Evolutionary conservation across 208 protist species (phyloP).

Genomic region (Acanthamoeba triangularis): DNA sequence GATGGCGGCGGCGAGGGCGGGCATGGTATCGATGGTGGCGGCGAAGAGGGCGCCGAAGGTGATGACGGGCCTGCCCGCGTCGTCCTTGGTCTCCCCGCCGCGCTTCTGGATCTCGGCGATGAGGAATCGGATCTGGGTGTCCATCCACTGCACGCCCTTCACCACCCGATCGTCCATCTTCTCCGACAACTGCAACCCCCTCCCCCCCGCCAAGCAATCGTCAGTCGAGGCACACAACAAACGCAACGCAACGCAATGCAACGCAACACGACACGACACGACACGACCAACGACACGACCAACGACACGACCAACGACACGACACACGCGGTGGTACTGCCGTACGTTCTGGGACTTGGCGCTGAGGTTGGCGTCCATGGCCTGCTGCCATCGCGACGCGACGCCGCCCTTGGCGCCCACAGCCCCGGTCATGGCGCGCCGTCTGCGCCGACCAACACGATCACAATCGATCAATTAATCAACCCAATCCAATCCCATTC

Average conservation of each 20-base stretch:
- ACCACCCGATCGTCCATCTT: constrained; percentile 65
- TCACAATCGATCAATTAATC: no score
- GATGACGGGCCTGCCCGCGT: background rate
- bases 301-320: no score
- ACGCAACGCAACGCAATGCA: no score
- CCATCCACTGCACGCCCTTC: constrained; percentile 72
- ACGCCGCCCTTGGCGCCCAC: background rate
- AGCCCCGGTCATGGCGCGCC: background rate
- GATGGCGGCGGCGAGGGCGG: constrained; percentile 51
- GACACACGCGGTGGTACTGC: no score
- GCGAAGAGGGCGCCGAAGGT: constrained; percentile 62
- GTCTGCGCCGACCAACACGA: background rate
- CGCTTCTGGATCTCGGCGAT: constrained; percentile 69
- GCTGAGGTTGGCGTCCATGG: constrained; percentile 38
- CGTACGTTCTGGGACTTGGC: constrained; percentile 63
- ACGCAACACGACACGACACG: background rate
- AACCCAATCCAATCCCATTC: no score
- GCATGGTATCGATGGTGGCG: constrained; percentile 64
- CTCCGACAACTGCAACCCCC: constrained; percentile 60
- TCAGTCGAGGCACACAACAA: no score
- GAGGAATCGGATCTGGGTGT: constrained; percentile 67
- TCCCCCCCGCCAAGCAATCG: background rate
- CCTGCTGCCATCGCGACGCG: constrained; percentile 42
- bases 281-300: no score
- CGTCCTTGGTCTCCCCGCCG: constrained; percentile 22